Base-by-base conservation (phyloP, 352 stramenopile genomes). In the Phytophthora macrochlamydospora region DNA sequence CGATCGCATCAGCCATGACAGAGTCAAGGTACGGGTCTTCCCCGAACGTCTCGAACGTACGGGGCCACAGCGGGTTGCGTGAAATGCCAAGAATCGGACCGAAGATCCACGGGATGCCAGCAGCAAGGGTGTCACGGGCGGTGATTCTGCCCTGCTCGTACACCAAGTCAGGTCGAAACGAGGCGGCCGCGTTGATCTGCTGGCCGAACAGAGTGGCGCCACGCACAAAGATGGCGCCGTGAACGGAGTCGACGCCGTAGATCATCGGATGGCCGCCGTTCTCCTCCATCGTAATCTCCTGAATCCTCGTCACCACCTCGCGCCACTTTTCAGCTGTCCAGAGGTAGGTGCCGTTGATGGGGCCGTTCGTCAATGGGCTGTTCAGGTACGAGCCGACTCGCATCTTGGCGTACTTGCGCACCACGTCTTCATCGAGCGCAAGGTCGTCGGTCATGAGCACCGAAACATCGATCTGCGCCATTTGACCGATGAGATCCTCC, bases 21-120 rank as follows among this genome's bases (percentile, higher is more conserved):
- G 83, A 81, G 1, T 83, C 87, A 5, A 95, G 33, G 29, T 87
- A 62, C 3, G 87, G 86, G 58, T 97, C 91, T 78, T 97, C 87
- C 7, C 93, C 90, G 76, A 97, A 98, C 9, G 91, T 97, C 71
- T 98, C 93, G 58, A 85, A 97, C 11, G 90, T 83, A 7, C 92
- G 73, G 8, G 81, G 63, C 91, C 91, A 97, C 43, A 89, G 67
- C 6, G 88, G 84, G 56, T 97, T 88, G 46, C 81, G 83, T 2
- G 77, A 78, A 45, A 98, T 71, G 42, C 85, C 83, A 4, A 89
- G 69, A 14, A 97, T 82, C 1, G 92, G 92, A 29, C 67, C 78
- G 71, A 97, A 98, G 4, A 97, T 58, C 90, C 90, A 98, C 4
- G 77, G 76, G 38, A 97, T 91, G 0, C 89, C 92, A 0, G 83